Percentiles rank a stretch among this genome's conserved stretches.
Evolutionary conservation across 1,284 basidiomycete genomes (phyloP).

Genomic region (Fomes fomentarius): DNA sequence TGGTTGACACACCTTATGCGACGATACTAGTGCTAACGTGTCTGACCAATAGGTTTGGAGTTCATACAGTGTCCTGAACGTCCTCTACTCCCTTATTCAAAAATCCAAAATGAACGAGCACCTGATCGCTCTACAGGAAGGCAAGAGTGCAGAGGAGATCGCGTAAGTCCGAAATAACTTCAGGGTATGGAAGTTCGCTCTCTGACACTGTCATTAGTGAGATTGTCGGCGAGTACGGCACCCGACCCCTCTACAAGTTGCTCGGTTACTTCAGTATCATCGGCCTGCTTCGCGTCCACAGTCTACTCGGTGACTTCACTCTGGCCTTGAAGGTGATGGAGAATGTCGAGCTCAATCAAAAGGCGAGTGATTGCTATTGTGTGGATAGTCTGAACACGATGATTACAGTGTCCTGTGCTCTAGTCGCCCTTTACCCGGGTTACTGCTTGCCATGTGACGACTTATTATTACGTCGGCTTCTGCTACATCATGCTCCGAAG

Average conservation of each 20-base stretch:
- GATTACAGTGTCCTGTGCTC: not conserved
- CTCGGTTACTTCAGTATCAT: slow-evolving; percentile 98
- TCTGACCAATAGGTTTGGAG: slow-evolving; percentile 95
- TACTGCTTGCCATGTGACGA: slow-evolving; percentile 93
- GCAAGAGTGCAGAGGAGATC: slow-evolving; percentile 82
- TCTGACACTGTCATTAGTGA: slow-evolving; percentile 61
- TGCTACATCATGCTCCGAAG: slow-evolving; percentile 95
- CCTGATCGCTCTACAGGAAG: slow-evolving; percentile 80
- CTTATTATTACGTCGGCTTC: slow-evolving; percentile 95
- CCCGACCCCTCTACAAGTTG: slow-evolving; percentile 89
- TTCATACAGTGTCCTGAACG: slow-evolving; percentile 97
- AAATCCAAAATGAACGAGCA: slow-evolving; percentile 96
- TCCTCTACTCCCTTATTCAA: slow-evolving; percentile 97
- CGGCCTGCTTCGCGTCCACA: slow-evolving; percentile 94
- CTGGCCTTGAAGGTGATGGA: slow-evolving; percentile 96
- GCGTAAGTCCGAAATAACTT: slow-evolving; percentile 52
- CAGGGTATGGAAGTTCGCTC: not conserved
- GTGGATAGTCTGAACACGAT: not conserved
- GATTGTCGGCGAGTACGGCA: slow-evolving; percentile 91
- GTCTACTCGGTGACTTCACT: slow-evolving; percentile 94
- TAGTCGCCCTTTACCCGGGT: slow-evolving; percentile 87
- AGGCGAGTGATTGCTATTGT: slow-evolving; percentile 42
- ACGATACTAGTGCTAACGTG: too few relatives aligned
- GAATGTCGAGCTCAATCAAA: slow-evolving; percentile 88
- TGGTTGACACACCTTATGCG: too few relatives aligned